Conservation (phyloP, 768 basidiomycete species). For the Neoboletus subvelutipes region DNA sequence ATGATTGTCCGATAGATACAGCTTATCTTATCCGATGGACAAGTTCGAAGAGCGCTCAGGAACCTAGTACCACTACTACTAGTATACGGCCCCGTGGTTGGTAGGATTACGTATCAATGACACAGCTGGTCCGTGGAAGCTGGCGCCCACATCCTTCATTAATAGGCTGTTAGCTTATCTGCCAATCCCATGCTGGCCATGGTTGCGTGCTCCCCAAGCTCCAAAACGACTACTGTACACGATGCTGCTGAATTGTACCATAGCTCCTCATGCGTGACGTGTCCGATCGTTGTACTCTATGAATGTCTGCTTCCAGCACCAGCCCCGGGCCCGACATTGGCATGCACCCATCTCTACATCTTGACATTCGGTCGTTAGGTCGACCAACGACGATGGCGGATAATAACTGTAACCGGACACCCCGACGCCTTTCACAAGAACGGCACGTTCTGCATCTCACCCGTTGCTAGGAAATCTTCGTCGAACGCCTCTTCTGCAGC, state of each 20-base stretch:
- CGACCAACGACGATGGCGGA: neutral
- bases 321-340: neutral
- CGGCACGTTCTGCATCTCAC: slow-evolving; percentile 79
- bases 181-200: neutral
- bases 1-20: too few relatives aligned
- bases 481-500: slow-evolving; percentile 74
- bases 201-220: neutral
- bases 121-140: too few relatives aligned
- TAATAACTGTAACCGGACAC: neutral
- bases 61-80: too few relatives aligned
- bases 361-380: neutral
- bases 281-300: neutral
- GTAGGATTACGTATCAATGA: too few relatives aligned
- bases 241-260: neutral
- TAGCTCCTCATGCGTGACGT: neutral
- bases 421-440: slow-evolving; percentile 43
- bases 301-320: too few relatives aligned
- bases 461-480: slow-evolving; percentile 75
- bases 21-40: too few relatives aligned
- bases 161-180: neutral
- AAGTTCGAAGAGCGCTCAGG: too few relatives aligned
- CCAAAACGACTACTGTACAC: neutral
- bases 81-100: too few relatives aligned
- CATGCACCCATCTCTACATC: neutral
- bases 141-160: too few relatives aligned